These are phyloP conservation scores for Coelastrella sp. DNA, from an alignment of 139 green algal genomes.

Conservation along the genomic window DNA sequence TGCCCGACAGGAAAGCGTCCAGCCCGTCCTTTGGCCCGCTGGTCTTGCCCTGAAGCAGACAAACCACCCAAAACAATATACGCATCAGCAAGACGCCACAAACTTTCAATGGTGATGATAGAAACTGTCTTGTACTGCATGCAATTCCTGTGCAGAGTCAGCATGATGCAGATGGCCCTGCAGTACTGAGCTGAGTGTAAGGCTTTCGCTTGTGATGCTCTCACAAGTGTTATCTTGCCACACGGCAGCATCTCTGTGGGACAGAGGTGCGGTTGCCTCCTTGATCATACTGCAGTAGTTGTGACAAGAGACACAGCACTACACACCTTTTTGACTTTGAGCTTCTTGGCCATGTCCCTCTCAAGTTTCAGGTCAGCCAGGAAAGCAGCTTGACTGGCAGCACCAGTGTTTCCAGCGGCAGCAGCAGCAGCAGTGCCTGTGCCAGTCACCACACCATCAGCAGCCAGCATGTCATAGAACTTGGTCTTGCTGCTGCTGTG, in stretches of 20 bases:
- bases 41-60: conserved; percentile 21
- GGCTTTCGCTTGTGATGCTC: too few species aligned
- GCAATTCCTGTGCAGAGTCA: neutral
- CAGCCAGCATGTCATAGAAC: conserved; percentile 38
- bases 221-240: too few species aligned
- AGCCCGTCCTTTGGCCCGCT: conserved; percentile 32
- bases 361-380: conserved; percentile 5
- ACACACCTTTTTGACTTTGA: conserved; percentile 44
- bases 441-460: neutral
- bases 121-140: neutral
- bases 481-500: conserved; percentile 42
- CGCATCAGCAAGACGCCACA: neutral
- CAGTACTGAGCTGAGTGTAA: neutral
- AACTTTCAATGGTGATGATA: neutral
- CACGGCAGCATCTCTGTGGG: neutral
- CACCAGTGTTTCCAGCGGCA: neutral
- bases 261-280: neutral
- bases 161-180: neutral
- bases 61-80: too few species aligned
- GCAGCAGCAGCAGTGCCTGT: conserved; percentile 7
- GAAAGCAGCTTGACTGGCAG: conserved; percentile 22
- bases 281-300: too few species aligned
- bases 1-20: conserved; percentile 43
- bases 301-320: neutral
- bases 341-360: conserved; percentile 13